A percentile compares a stretch with the other conserved stretches of the same genome.
These are phyloP conservation scores for Fusarium dimerum DNA, from an alignment of 2,329 filamentous ascomycete species.

Conservation along the genomic window DNA sequence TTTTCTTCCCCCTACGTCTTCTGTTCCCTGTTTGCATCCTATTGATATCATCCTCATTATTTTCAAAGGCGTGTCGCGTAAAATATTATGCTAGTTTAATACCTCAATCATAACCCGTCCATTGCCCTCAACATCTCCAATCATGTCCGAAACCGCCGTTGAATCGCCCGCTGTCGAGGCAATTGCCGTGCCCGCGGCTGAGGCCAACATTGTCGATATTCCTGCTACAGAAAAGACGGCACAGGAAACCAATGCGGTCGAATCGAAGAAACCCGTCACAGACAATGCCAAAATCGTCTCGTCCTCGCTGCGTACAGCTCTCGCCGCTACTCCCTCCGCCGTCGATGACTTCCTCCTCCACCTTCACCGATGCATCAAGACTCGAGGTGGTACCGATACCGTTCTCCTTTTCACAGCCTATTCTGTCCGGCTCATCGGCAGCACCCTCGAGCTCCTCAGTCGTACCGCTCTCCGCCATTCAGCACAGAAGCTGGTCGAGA, in stretches of 20 bases:
- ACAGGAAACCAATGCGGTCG: no score
- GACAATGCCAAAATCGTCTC: neutral
- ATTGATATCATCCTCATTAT: neutral
- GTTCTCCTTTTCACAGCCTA: conserved; percentile 71
- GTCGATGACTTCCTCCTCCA: conserved; percentile 56
- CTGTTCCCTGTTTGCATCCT: neutral
- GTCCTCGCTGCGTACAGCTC: conserved; percentile 10
- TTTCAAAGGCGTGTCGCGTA: conserved; percentile 17
- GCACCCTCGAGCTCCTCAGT: conserved; percentile 53
- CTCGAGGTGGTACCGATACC: conserved; percentile 68
- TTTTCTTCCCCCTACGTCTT: neutral
- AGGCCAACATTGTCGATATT: conserved; percentile 21
- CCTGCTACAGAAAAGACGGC: conserved; percentile 3
- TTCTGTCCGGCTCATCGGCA: conserved; percentile 56
- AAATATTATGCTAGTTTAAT: no score
- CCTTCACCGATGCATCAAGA: conserved; percentile 65
- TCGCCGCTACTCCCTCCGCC: conserved; percentile 23
- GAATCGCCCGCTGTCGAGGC: conserved; percentile 25
- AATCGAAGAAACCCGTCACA: no score
- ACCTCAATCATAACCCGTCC: conserved; percentile 7
- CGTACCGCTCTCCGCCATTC: conserved; percentile 58
- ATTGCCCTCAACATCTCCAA: conserved; percentile 12
- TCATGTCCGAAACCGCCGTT: conserved; percentile 28
- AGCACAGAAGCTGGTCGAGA: conserved; percentile 52
- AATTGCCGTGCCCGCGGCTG: conserved; percentile 25